A percentile compares a stretch with the other conserved stretches of the same genome.
Evolutionary conservation across 208 protist genomes (phyloP).

Genomic region (Leishmania mexicana): DNA sequence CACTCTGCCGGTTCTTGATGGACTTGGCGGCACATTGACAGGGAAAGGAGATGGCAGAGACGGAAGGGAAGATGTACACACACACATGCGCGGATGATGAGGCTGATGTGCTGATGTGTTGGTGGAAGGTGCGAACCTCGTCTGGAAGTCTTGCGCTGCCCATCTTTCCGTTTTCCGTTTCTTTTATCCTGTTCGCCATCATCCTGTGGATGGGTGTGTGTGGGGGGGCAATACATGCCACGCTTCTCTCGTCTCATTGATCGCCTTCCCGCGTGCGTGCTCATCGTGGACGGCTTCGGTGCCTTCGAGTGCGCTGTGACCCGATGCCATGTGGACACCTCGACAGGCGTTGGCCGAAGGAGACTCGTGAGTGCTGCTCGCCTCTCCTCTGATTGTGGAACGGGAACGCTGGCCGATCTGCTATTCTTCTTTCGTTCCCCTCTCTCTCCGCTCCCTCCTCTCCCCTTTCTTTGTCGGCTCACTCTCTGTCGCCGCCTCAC

Average conservation of each 20-base stretch:
- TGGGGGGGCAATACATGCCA: background rate
- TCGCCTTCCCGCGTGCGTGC: background rate
- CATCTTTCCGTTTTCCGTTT: background rate
- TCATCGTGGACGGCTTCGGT: background rate
- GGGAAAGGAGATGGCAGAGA: background rate
- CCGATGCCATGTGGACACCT: too few relatives aligned
- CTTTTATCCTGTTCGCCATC: background rate
- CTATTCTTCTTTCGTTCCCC: background rate
- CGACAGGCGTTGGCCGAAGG: background rate
- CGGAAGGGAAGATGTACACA: background rate
- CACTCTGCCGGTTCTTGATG: background rate
- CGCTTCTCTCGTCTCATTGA: background rate
- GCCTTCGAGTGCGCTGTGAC: background rate
- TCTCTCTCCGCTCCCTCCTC: background rate
- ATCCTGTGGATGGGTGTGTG: background rate
- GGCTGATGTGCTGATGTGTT: background rate
- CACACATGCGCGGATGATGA: background rate
- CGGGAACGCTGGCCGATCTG: background rate
- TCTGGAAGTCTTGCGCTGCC: background rate
- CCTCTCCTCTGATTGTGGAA: background rate
- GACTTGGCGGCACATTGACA: background rate
- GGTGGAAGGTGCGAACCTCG: background rate
- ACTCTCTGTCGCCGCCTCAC: background rate
- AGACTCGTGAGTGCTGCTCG: background rate
- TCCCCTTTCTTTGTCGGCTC: background rate